phyloP scores from a whole-genome alignment of 495 filamentous ascomycete genomes.

The Hypoxylon fragiforme region DNA sequence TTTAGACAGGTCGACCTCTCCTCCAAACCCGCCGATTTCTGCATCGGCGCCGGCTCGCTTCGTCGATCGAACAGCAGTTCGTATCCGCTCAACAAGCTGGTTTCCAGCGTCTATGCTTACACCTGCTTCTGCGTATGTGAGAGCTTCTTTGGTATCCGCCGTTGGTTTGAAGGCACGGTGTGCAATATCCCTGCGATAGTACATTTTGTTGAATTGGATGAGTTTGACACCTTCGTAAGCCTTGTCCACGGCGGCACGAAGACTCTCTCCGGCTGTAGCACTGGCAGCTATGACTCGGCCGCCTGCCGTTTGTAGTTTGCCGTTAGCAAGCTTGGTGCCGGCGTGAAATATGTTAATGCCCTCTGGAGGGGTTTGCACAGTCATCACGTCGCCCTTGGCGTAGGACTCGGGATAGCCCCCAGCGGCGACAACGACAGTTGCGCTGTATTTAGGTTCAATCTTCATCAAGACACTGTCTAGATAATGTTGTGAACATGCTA shows the following conservation, averaged over 20 bases:
- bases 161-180: constrained; percentile 62
- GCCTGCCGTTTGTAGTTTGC: constrained; percentile 72
- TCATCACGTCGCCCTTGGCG: constrained; percentile 78
- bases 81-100: constrained; percentile 86
- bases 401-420: constrained; percentile 95
- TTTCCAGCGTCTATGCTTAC: constrained; percentile 94
- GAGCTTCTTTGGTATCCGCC: constrained; percentile 51
- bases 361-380: constrained; percentile 41
- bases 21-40: constrained; percentile 93
- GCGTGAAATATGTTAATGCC: constrained; percentile 87
- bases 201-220: constrained; percentile 88
- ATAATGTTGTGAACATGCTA: constrained; percentile 76
- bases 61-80: constrained; percentile 77
- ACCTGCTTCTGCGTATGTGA: constrained; percentile 92
- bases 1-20: constrained; percentile 76
- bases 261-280: constrained; percentile 66
- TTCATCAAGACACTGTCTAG: constrained; percentile 72
- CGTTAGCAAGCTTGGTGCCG: constrained; percentile 70
- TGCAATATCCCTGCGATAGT: constrained; percentile 91
- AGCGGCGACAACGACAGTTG: constrained; percentile 91
- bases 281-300: constrained; percentile 91
- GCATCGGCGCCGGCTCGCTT: constrained; percentile 82
- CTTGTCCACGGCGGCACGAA: constrained; percentile 79
- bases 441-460: constrained; percentile 68
- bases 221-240: constrained; percentile 78